Conservation (phyloP, 345 rosid genomes). For the Eucalyptus victrix region DNA sequence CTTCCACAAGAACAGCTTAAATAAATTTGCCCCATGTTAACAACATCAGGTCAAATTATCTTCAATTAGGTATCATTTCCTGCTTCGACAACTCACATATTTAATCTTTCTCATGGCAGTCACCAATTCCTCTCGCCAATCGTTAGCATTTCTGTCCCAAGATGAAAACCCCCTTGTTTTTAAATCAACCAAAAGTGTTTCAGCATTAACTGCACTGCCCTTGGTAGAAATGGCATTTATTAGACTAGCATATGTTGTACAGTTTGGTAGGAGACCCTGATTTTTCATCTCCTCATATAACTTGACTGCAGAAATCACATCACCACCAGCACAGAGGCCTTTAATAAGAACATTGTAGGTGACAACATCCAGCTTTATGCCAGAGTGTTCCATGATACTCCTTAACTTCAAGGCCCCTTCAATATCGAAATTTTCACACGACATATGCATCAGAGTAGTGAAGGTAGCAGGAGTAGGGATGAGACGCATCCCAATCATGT, state of each 20-base stretch:
- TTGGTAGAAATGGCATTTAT: slow-evolving; percentile 25
- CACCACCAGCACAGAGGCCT: slow-evolving; percentile 50
- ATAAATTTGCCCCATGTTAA: neutral
- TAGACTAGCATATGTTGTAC: slow-evolving; percentile 48
- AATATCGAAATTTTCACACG: slow-evolving; percentile 37
- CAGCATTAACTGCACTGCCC: slow-evolving; percentile 5
- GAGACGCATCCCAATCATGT: slow-evolving; percentile 37
- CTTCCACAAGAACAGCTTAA: neutral
- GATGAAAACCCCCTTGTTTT: slow-evolving; percentile 40
- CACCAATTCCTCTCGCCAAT: slow-evolving; percentile 16
- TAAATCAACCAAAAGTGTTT: slow-evolving; percentile 51
- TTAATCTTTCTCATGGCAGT: slow-evolving; percentile 34
- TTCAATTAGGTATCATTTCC: slow-evolving; percentile 8
- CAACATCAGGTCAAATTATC: neutral
- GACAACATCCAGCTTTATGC: slow-evolving; percentile 56
- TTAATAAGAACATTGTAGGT: slow-evolving; percentile 67
- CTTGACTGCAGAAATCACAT: slow-evolving; percentile 32
- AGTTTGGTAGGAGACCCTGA: slow-evolving; percentile 49
- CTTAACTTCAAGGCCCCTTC: slow-evolving; percentile 44
- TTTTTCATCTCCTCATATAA: slow-evolving; percentile 75
- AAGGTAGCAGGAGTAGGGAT: slow-evolving; percentile 73
- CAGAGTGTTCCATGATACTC: slow-evolving; percentile 32
- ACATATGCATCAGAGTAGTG: slow-evolving; percentile 62
- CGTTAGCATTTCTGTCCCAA: slow-evolving; percentile 15
- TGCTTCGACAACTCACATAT: slow-evolving; percentile 18